Evolutionary conservation across 2,329 filamentous ascomycete genomes (phyloP).

Genomic region (Coniochaeta pulveracea): DNA sequence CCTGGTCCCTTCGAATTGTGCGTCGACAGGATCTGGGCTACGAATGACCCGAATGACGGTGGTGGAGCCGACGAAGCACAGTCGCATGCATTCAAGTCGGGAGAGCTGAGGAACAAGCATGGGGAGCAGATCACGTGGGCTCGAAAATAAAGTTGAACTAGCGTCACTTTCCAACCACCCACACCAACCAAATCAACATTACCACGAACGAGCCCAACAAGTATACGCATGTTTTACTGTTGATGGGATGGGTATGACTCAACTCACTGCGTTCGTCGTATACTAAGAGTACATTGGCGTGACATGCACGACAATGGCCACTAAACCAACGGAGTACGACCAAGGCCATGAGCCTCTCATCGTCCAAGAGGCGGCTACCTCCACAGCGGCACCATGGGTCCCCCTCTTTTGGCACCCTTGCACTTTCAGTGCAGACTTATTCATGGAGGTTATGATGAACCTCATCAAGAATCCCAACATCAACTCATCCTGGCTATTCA

Average conservation of each 20-base stretch:
- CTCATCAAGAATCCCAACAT: conserved; percentile 70
- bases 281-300: too few relatives aligned
- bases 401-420: conserved; percentile 46
- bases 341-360: conserved; percentile 19
- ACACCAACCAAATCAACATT: too few relatives aligned
- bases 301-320: conserved; percentile 23
- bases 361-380: conserved; percentile 19
- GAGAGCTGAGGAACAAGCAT: conserved; percentile 27
- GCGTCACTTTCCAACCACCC: neutral
- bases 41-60: conserved; percentile 47
- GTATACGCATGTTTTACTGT: too few relatives aligned
- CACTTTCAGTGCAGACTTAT: conserved; percentile 51
- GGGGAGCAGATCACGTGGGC: conserved; percentile 30
- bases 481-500: conserved; percentile 66
- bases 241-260: too few relatives aligned
- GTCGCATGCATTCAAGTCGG: conserved; percentile 17
- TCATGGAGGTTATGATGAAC: conserved; percentile 59
- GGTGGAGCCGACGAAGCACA: conserved; percentile 14
- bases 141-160: too few relatives aligned
- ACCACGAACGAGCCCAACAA: too few relatives aligned
- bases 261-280: too few relatives aligned
- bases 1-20: conserved; percentile 81
- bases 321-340: conserved; percentile 21
- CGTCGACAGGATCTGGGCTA: conserved; percentile 83
- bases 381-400: conserved; percentile 33